Percentiles rank a stretch among this genome's conserved stretches.
Evolutionary conservation across 2,329 filamentous ascomycete species (phyloP).

Genomic region (Fusarium veterinarium): DNA sequence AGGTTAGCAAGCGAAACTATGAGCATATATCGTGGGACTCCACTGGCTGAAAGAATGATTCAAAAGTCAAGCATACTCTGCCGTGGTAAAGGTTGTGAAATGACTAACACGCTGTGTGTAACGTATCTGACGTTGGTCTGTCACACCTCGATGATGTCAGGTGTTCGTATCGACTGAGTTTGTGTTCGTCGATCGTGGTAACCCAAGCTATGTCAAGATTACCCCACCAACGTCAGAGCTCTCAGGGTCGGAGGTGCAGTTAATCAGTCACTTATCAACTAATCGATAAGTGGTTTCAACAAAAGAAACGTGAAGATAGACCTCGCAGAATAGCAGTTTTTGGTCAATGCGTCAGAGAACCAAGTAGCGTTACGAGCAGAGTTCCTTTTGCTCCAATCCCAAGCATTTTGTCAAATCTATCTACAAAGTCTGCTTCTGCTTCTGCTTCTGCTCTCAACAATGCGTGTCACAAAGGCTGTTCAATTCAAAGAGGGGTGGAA

Average conservation of each 20-base stretch:
- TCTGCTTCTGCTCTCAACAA: conserved; percentile 1
- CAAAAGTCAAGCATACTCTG: conserved; percentile 4
- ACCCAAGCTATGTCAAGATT: conserved; percentile 4
- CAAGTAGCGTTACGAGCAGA: background rate
- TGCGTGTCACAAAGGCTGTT: conserved; percentile 30
- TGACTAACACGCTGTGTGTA: conserved; percentile 1
- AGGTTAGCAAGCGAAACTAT: conserved; percentile 5
- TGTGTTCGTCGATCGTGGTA: conserved; percentile 1
- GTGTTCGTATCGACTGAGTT: conserved; percentile 18
- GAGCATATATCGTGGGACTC: background rate
- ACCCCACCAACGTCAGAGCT: conserved; percentile 22
- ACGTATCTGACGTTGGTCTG: conserved; percentile 14
- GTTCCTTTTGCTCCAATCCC: conserved; percentile 12
- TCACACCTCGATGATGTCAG: conserved; percentile 32
- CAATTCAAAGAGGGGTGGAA: conserved; percentile 32
- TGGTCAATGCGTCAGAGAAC: background rate
- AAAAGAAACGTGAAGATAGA: background rate
- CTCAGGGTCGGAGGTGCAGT: background rate
- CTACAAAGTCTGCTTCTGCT: conserved; percentile 14
- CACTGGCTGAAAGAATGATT: background rate
- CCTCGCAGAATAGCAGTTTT: background rate
- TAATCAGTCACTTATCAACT: background rate
- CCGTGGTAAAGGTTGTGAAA: conserved; percentile 13
- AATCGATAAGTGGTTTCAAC: background rate
- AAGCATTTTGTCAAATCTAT: conserved; percentile 22